These are phyloP conservation scores for Aspergillus phoenicis DNA, from an alignment of 2,329 filamentous ascomycete species.

Conservation along the genomic window DNA sequence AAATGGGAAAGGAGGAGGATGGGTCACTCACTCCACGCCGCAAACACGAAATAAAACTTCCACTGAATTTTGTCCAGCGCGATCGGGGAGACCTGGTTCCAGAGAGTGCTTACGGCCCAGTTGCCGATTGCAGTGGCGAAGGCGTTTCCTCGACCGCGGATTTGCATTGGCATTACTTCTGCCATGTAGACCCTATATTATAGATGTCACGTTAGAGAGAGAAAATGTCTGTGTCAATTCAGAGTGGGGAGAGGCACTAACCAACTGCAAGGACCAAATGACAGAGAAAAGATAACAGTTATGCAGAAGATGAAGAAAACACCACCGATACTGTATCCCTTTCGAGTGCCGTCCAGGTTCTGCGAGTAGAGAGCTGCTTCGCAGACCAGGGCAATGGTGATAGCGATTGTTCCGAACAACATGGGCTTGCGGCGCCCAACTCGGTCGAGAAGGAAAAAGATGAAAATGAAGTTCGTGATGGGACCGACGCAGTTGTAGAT, in stretches of 20 bases:
- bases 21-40: constrained; percentile 48
- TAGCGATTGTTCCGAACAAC: constrained; percentile 56
- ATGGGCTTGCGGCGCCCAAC: constrained; percentile 57
- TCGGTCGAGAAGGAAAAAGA: constrained; percentile 58
- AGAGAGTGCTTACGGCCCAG: constrained; percentile 62
- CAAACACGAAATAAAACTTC: constrained; percentile 62
- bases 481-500: constrained; percentile 64
- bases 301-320: constrained; percentile 69
- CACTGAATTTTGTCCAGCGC: constrained; percentile 54
- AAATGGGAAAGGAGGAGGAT: background rate
- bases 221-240: no score
- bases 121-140: constrained; percentile 62
- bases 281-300: constrained; percentile 61
- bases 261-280: constrained; percentile 55
- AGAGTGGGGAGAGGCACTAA: constrained; percentile 12
- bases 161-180: constrained; percentile 68
- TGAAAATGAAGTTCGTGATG: constrained; percentile 50
- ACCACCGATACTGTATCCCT: constrained; percentile 59
- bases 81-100: constrained; percentile 60
- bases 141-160: constrained; percentile 61
- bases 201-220: background rate
- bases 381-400: constrained; percentile 60
- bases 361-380: constrained; percentile 62
- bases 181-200: constrained; percentile 63
- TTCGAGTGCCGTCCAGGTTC: constrained; percentile 44